Conservation (phyloP, 2,329 filamentous ascomycete species). For the Pyrenochaeta sp. region DNA sequence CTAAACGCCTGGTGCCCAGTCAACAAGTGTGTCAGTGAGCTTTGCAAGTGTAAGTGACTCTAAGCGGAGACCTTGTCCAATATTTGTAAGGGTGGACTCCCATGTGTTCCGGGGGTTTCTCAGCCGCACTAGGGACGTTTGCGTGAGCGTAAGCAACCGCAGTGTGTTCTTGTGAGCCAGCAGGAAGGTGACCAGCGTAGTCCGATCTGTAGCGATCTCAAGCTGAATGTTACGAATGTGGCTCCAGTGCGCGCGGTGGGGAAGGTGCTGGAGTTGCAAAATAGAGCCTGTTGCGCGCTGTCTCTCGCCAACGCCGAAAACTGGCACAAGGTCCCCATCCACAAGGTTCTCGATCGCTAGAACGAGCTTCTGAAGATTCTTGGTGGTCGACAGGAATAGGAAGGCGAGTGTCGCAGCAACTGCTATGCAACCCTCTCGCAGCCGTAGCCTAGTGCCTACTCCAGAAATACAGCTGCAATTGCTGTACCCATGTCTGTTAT, state of each 20-base stretch:
- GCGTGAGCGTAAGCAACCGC: no score
- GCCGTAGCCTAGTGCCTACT: no score
- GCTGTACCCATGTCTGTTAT: no score
- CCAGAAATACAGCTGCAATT: no score
- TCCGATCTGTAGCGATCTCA: no score
- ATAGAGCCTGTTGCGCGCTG: slow-evolving; percentile 6
- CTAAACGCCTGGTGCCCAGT: slow-evolving; percentile 5
- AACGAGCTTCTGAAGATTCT: slow-evolving; percentile 3
- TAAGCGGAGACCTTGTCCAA: slow-evolving; percentile 5
- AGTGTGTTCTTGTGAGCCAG: no score
- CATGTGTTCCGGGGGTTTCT: no score
- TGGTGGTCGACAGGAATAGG: slow-evolving; percentile 3
- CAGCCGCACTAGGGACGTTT: no score
- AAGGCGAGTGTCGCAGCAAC: slow-evolving; percentile 8
- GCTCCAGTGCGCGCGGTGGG: slow-evolving; percentile 2
- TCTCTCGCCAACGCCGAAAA: slow-evolving; percentile 4
- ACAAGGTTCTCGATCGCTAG: slow-evolving; percentile 10
- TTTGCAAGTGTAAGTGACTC: slow-evolving; percentile 2
- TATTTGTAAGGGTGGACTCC: no score
- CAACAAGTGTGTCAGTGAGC: slow-evolving; percentile 3
- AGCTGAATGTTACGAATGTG: slow-evolving; percentile 5
- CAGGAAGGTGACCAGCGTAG: no score
- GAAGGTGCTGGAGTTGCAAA: slow-evolving; percentile 3
- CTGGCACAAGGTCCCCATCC: slow-evolving; percentile 6
- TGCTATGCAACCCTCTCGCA: slow-evolving; percentile 5